Conservation (phyloP, 495 filamentous ascomycete genomes). For the Tricharina praecox region DNA sequence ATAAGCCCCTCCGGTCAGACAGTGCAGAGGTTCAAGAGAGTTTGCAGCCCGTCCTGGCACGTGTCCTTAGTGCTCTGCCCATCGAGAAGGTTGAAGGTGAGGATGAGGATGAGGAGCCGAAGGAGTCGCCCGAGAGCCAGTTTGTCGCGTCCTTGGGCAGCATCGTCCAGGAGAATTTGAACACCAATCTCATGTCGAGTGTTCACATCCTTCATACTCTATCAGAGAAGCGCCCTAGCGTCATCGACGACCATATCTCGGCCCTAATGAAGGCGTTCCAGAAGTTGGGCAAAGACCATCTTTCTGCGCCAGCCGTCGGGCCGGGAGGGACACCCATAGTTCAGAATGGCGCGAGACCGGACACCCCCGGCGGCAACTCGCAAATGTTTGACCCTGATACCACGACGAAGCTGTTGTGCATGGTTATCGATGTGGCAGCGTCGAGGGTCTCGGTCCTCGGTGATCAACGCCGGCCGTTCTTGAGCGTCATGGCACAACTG, state of each 20-base stretch:
- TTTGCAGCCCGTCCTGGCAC: constrained; percentile 65
- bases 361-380: constrained; percentile 32
- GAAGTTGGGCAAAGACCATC: constrained; percentile 85
- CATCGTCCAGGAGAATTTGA: constrained; percentile 67
- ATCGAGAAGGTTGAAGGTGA: constrained; percentile 84
- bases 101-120: constrained; percentile 46
- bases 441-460: constrained; percentile 85
- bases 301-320: constrained; percentile 48
- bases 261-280: constrained; percentile 86
- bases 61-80: constrained; percentile 79
- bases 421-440: constrained; percentile 80
- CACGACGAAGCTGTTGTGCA: constrained; percentile 73
- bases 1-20: constrained; percentile 76
- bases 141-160: constrained; percentile 65
- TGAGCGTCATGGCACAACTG: constrained; percentile 82
- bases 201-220: constrained; percentile 86
- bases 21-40: constrained; percentile 83
- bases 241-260: constrained; percentile 75
- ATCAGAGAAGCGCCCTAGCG: constrained; percentile 60
- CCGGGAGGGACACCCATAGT: constrained; percentile 27
- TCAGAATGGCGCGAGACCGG: constrained; percentile 28
- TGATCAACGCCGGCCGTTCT: constrained; percentile 77
- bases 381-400: constrained; percentile 56
- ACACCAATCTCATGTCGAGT: constrained; percentile 62
- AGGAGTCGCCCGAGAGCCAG: constrained; percentile 44